Base-by-base conservation (phyloP, 2,329 filamentous ascomycete genomes). In the Xylariaceae sp. region DNA sequence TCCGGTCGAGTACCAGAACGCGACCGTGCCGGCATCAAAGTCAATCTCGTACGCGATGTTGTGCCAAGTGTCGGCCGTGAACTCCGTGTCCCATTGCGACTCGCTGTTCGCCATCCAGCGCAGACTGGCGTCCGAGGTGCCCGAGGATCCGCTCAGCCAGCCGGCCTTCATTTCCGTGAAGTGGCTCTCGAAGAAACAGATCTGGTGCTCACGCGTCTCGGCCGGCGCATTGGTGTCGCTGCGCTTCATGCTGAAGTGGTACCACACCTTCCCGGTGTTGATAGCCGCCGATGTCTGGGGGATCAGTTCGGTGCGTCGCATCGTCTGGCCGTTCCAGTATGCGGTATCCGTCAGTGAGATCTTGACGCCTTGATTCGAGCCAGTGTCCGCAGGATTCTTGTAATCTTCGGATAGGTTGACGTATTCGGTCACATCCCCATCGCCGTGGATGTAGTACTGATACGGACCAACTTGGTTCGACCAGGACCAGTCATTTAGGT, bases 81-180 rank as follows among this genome's bases (percentile, higher is more conserved):
- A 81, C 47, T 76, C 68, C 1, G 72, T 71, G 53, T 74, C 76
- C 82, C 83, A 88, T 52, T 85, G 67, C 37, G 72, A 74, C 51
- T 72, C 65, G 13, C 79, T 74, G 45, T 71, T 70, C 9, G 80
- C 78, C 62, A 79, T 76, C 81, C 83, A 88, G 52, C 79, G 76
- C 48, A 87, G 68, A 50, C 74, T 72, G 22, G 71, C 64, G 45
- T 76, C 69, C 16, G 60, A 61, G n/a, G 66, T 67, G 31, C 66
- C 71, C 24, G 57, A 48, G 41, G 68, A 64, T 34, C 73, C 73
- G 38, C 63, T 65, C 19, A 81, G 66, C 73, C 74, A 79, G 34
- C 83, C 84, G 43, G 78, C 78, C 68, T 87, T 87, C 60, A 88
- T 65, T 68, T 87, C 84, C 11, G 83, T 87, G 63, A 87, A 87